Evolutionary conservation across 2,329 filamentous ascomycete genomes (phyloP), one percentile per base, ranked within the genome.

Genomic region (Harringtonia aguacate): DNA sequence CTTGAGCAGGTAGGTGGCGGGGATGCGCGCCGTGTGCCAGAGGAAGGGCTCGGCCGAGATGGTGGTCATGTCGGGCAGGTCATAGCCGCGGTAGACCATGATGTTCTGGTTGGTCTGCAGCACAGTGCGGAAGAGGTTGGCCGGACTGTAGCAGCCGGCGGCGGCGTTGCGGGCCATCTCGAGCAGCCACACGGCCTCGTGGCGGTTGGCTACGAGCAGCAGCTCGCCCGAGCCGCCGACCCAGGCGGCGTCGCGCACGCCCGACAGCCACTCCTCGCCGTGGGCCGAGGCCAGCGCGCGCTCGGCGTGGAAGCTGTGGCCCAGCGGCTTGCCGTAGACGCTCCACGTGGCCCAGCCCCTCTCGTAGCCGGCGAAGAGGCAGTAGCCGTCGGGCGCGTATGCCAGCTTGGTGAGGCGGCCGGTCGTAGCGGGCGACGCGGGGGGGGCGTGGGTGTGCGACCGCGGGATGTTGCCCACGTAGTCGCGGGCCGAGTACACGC

Each of bases 271-370:
- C 36, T 77, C 73, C 57, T 98, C 90, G 24, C 73, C 75, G 55
- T 92, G 90, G 8, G 66, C 65, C 39, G 73, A 65, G 3, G 81
- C 78, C 31, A 87, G 68, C 3, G 66, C 63, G 22, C 70, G 67
- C 54, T 94, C 85, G 13, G 77, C 72, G 8, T 74, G 72, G 59
- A 97, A 97, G 57, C 86, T 95, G 53, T 79, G 86, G 44, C 84
- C 88, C 14, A 88, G 82, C 3, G 83, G 75, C 61, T 95, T 95
- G 29, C 92, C 92, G 62, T 94, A 98, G 31, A 97, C 92, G 59
- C 90, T 97, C 90, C 90, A 98, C 38, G 81, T 90, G 5, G 86
- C 84, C 92, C 92, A 98, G 1, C 92, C 94, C 46, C 82, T 80
- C 55, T 92, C 82, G 57, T 90, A 97, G 2, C 90, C 92, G 36